A percentile compares a stretch with the other conserved stretches of the same genome.
Conservation (phyloP, 2,329 filamentous ascomycete species). For the Aspergillus pseudonomiae region DNA sequence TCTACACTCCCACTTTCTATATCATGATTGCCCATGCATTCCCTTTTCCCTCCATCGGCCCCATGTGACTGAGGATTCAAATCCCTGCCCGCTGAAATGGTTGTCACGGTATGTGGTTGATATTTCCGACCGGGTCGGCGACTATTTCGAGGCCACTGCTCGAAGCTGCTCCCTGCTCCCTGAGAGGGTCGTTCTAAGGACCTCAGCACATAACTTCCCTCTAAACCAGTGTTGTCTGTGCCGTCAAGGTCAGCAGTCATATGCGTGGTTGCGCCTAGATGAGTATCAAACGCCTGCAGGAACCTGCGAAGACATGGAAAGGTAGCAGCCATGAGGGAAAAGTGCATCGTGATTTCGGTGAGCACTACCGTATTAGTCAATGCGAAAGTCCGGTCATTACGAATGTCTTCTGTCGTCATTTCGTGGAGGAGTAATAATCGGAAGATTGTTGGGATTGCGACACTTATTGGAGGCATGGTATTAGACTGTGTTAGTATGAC, state of each 20-base stretch:
- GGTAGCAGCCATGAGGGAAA: conserved; percentile 3
- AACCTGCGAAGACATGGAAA: conserved; percentile 7
- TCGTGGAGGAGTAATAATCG: background rate
- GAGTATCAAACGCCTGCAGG: conserved; percentile 1
- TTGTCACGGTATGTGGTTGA: background rate
- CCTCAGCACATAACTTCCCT: background rate
- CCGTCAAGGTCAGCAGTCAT: background rate
- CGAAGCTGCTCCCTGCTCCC: background rate
- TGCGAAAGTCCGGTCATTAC: background rate
- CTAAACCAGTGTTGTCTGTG: too few species aligned
- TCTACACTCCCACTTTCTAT: background rate
- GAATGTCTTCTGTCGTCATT: background rate
- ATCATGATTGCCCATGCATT: too few species aligned
- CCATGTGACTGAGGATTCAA: background rate
- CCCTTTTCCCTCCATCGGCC: background rate
- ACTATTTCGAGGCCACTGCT: background rate
- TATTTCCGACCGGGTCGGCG: background rate
- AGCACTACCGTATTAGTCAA: background rate
- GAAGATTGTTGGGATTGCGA: conserved; percentile 1
- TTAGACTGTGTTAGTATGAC: too few species aligned
- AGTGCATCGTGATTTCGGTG: conserved; percentile 7
- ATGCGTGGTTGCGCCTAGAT: conserved; percentile 2
- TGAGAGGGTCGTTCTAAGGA: background rate
- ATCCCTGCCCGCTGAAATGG: background rate
- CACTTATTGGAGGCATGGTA: background rate